Conservation (phyloP, 2,329 filamentous ascomycete species). For the Cladosporium oxysporum region DNA sequence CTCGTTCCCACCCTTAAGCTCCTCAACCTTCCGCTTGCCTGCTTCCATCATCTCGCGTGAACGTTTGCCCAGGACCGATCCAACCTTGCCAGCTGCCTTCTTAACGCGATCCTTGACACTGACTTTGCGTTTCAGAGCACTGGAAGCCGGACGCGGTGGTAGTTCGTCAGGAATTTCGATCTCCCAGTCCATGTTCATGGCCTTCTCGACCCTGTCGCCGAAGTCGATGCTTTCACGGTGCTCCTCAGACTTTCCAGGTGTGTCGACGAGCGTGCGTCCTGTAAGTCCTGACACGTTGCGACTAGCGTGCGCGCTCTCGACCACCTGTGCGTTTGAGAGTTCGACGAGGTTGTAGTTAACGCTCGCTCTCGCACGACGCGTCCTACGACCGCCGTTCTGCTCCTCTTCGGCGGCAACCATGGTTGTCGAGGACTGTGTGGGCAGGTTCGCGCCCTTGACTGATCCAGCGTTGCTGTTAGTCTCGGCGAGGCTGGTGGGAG, state of each 20-base stretch:
- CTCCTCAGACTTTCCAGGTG: constrained; percentile 26
- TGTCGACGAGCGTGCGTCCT: constrained; percentile 34
- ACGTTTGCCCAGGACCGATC: constrained; percentile 39
- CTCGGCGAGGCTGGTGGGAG: constrained; percentile 67
- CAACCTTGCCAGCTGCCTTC: constrained; percentile 32
- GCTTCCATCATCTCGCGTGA: constrained; percentile 40
- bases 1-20: constrained; percentile 20
- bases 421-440: constrained; percentile 30
- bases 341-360: constrained; percentile 62
- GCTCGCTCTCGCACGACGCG: constrained; percentile 57
- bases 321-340: constrained; percentile 32
- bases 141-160: constrained; percentile 8
- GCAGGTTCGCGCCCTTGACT: constrained; percentile 26
- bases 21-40: constrained; percentile 39
- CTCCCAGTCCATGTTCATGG: constrained; percentile 45
- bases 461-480: constrained; percentile 55
- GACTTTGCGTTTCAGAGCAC: constrained; percentile 26
- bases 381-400: constrained; percentile 42
- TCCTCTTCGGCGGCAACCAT: constrained; percentile 28
- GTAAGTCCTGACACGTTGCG: constrained; percentile 51
- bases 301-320: constrained; percentile 22
- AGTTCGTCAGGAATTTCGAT: constrained; percentile 25
- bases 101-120: constrained; percentile 37
- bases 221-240: constrained; percentile 13
- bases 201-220: constrained; percentile 48